Evolutionary conservation across 495 filamentous ascomycete genomes (phyloP), one percentile per base, ranked within the genome.

Genomic region (Penicillium lividum): DNA sequence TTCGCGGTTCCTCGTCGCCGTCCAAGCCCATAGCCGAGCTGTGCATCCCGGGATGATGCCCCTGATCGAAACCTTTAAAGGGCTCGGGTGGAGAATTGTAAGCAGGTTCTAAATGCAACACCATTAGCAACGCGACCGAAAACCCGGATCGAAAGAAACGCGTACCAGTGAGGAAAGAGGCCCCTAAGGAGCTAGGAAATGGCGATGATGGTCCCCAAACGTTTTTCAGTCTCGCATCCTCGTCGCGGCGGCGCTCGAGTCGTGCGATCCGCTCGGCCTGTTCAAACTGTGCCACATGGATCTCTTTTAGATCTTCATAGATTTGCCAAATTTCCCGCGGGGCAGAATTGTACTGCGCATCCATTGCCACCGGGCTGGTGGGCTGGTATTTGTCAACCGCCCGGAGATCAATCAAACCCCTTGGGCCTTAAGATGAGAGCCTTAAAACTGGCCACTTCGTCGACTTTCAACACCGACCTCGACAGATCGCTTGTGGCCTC

Each of bases 1-100:
- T 84, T 56, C 95, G 82, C 4, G 93, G 95, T 68, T 97, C 93
- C 43, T 98, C 91, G 57, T 97, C 93, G 5, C 87, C 79, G 54
- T 96, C 91, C 7, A 98, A 77, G 15, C 91, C 91, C 53, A 96
- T 80, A 29, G 86, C 85, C 2, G 65, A 64, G 43, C 85, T 85
- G 15, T 92, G 75, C 59, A 93, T 78, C 54, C 55, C 52, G 58
- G 86, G 85, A 51, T 84, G 80, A 54, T 89, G 87, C 50, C 91
- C 84, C 65, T 89, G 91, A 69, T 97, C 92, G 56, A 96, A 93
- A 51, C 86, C 86, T 62, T 88, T 89, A 69, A 97, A 91, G 13
- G 87, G 83, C 62, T 94, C 93, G 30, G 81, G 83, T 15, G 87
- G 72, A 8, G 90, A 84, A 67, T 91, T 87, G 61, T 87, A 89